A percentile compares a stretch with the other conserved stretches of the same genome.
phyloP scores from a whole-genome alignment of 2,329 filamentous ascomycete genomes.

The Truncatella angustata region DNA sequence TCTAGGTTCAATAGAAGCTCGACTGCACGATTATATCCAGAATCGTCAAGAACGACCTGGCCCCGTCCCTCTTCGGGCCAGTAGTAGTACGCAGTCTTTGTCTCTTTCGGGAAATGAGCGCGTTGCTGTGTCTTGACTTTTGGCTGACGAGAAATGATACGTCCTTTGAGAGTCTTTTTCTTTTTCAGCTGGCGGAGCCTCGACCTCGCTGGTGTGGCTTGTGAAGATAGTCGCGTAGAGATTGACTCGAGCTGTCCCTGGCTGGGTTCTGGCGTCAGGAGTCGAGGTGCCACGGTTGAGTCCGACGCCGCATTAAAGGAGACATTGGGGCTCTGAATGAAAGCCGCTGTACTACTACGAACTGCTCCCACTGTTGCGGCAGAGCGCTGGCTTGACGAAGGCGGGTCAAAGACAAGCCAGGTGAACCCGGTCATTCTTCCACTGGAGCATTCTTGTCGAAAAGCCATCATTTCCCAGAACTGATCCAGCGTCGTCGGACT shows the following conservation, averaged over 20 bases:
- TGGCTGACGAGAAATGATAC: conserved; percentile 62
- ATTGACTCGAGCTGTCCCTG: conserved; percentile 12
- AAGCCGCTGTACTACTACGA: background rate
- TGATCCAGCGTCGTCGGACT: conserved; percentile 81
- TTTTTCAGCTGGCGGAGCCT: conserved; percentile 34
- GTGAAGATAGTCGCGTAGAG: conserved; percentile 32
- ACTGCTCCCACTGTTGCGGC: conserved; percentile 10
- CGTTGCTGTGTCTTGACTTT: conserved; percentile 59
- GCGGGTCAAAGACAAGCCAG: conserved; percentile 80
- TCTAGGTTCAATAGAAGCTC: conserved; percentile 72
- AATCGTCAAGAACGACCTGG: conserved; percentile 60
- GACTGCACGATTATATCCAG: conserved; percentile 64
- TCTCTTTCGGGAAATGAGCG: conserved; percentile 47
- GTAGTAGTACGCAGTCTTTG: conserved; percentile 60
- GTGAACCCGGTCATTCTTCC: conserved; percentile 91
- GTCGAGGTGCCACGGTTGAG: conserved; percentile 16
- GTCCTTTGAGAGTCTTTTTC: conserved; percentile 53
- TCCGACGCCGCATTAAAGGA: conserved; percentile 26
- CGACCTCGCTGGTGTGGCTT: conserved; percentile 13
- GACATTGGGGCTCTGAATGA: conserved; percentile 25
- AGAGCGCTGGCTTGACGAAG: conserved; percentile 2
- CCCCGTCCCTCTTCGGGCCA: conserved; percentile 65
- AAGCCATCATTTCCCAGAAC: conserved; percentile 99
- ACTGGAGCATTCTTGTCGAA: conserved; percentile 90
- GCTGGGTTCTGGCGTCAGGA: conserved; percentile 6